A percentile compares a stretch with the other conserved stretches of the same genome.
Conservation (phyloP, 2,329 filamentous ascomycete genomes). For the Colletotrichum paranaense region DNA sequence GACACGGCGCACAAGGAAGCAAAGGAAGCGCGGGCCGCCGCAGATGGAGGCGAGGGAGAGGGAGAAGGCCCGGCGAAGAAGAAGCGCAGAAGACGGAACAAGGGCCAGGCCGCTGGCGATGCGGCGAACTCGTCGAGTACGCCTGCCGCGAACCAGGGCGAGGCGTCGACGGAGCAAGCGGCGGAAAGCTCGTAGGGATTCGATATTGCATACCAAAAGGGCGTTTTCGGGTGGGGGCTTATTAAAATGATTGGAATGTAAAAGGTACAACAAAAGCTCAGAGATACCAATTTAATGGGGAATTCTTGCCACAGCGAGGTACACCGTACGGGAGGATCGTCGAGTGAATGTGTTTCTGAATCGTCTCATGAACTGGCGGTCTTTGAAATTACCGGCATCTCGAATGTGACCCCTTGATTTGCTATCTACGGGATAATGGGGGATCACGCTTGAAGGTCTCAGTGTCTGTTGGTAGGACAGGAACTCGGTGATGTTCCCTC, state of each 20-base stretch:
- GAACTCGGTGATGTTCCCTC: background rate
- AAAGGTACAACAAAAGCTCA: conserved; percentile 28
- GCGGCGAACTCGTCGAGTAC: conserved; percentile 41
- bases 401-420: background rate
- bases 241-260: conserved; percentile 25
- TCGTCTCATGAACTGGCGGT: background rate
- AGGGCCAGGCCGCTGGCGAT: conserved; percentile 42
- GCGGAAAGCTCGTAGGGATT: conserved; percentile 21
- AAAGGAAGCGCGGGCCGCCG: conserved; percentile 36
- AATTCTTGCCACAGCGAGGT: conserved; percentile 2
- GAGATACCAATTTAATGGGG: conserved; percentile 31
- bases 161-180: conserved; percentile 30
- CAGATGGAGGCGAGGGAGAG: conserved; percentile 35
- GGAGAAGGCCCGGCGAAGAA: conserved; percentile 44
- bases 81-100: conserved; percentile 51
- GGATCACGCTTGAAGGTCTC: background rate
- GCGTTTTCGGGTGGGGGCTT: conserved; percentile 19
- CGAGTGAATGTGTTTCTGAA: conserved; percentile 4
- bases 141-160: conserved; percentile 39
- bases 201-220: conserved; percentile 15
- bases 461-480: background rate
- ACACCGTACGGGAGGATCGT: background rate
- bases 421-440: background rate
- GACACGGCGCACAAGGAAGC: conserved; percentile 38
- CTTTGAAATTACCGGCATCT: background rate